Base-by-base conservation (phyloP, 345 rosid genomes). In the Tarenaya hassleriana region DNA sequence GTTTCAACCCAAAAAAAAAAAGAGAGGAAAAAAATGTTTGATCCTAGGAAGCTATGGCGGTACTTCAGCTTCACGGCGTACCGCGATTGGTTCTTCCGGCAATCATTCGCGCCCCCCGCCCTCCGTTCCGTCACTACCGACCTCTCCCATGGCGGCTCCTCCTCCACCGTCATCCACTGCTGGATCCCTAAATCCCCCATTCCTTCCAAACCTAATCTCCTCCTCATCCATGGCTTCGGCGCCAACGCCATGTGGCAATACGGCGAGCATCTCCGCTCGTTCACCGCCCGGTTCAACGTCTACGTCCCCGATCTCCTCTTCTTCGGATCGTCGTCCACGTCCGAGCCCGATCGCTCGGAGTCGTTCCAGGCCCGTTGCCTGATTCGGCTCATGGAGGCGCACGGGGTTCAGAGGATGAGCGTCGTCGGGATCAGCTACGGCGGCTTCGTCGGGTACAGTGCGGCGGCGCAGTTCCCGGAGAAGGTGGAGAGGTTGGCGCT, bases 231-330 rank as follows among this genome's bases (percentile, higher is more conserved):
- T 8, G 88, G 94, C 0, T 80, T 88, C 10, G 88, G 96, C 0
- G 90, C 96, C 7, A 82, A 84, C 29, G 94, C 96, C 0, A 76
- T 80, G 86, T 84, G 94, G 94, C 94, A 88, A 61, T 84, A 76
- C 45, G 75, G 73, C 0, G 80, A 78, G 13, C 75, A 70, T 27
- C 75, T 88, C 50, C 74, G 72, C 8, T 70, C 73, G 31, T 78
- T 88, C 76, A 76, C 79, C 0, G 19, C 75, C 3, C 47, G 67
- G 8, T 88, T 76, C 78, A 83, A 88, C 62, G 83, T 84, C 18
- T 82, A 78, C 44, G 90, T 88, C 0, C 94, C 90, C 0, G 88
- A 88, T 64, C 77, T 88, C 1, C 58, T 82, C 44, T 88, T 84
- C 69, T 84, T 88, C 50, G 84, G 96, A 0, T 47, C 45, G 15